phyloP scores from a whole-genome alignment of 2,329 filamentous ascomycete genomes.

The Phaeosphaeria sp. region DNA sequence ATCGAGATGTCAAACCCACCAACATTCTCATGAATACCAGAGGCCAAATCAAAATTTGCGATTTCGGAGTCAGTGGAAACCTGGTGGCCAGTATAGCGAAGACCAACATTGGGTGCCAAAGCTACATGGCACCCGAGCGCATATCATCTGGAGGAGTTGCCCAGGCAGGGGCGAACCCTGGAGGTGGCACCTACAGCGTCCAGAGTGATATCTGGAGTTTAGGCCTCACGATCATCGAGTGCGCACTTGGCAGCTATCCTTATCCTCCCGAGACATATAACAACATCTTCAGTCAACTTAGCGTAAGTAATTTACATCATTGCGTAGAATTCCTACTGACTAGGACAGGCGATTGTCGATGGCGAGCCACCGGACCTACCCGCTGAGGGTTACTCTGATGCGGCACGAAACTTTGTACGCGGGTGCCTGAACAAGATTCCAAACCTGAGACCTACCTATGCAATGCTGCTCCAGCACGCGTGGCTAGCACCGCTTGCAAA shows the following conservation, averaged over 20 bases:
- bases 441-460: constrained; percentile 90
- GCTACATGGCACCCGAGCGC: constrained; percentile 97
- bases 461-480: constrained; percentile 84
- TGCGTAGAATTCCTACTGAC: not conserved
- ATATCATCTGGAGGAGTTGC: constrained; percentile 87
- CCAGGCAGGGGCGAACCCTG: constrained; percentile 69
- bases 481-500: constrained; percentile 83
- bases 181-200: constrained; percentile 90
- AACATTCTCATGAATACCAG: constrained; percentile 91
- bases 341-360: constrained; percentile 86
- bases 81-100: constrained; percentile 96
- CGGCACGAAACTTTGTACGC: constrained; percentile 84
- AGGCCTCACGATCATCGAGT: constrained; percentile 93
- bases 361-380: constrained; percentile 93
- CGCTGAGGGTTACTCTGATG: constrained; percentile 75
- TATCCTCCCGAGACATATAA: constrained; percentile 97
- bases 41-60: constrained; percentile 96
- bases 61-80: constrained; percentile 97
- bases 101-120: constrained; percentile 98
- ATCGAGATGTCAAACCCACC: constrained; percentile 98
- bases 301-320: constrained; percentile 65
- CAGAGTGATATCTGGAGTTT: constrained; percentile 98
- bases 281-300: constrained; percentile 97
- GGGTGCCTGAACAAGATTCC: constrained; percentile 93
- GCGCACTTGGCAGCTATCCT: constrained; percentile 90